A percentile compares a stretch with the other conserved stretches of the same genome.
Conservation (phyloP, 139 green algal species). For the Chlamydomonas schloesseri region DNA sequence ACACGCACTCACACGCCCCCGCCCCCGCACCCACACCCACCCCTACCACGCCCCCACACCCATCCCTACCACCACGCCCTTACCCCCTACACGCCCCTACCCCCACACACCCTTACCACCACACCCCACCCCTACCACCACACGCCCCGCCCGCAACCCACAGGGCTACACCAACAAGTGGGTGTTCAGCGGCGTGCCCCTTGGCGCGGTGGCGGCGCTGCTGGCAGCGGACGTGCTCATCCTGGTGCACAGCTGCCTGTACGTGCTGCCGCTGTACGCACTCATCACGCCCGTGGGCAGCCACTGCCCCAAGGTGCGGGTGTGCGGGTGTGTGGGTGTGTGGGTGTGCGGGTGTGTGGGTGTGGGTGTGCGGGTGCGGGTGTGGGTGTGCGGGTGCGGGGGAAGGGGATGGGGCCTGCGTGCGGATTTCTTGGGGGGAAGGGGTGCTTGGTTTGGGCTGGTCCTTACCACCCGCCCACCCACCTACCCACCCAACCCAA, state of each 20-base stretch:
- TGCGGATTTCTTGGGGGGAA: neutral
- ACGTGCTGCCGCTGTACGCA: conserved; percentile 44
- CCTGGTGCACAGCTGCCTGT: conserved; percentile 31
- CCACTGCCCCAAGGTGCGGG: conserved; percentile 45
- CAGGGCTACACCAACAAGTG: conserved; percentile 41
- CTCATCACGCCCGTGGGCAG: conserved; percentile 36
- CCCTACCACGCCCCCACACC: too few relatives aligned
- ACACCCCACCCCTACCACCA: neutral
- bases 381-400: too few relatives aligned
- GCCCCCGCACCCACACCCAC: too few relatives aligned
- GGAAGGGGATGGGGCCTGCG: neutral
- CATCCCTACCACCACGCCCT: too few relatives aligned
- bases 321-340: neutral
- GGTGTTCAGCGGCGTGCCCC: conserved; percentile 11
- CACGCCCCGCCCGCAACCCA: neutral
- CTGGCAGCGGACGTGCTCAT: conserved; percentile 30
- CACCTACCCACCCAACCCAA: too few relatives aligned
- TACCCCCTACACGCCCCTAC: too few relatives aligned
- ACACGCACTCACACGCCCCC: neutral
- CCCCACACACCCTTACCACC: too few relatives aligned
- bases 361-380: neutral
- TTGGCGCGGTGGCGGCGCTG: conserved; percentile 17
- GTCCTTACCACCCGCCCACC: too few relatives aligned
- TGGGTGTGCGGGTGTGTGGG: neutral
- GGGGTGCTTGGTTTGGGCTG: too few relatives aligned